A percentile compares a stretch with the other conserved stretches of the same genome.
Conservation (phyloP, 257 asterid genomes). For the Anisodus tanguticus region DNA sequence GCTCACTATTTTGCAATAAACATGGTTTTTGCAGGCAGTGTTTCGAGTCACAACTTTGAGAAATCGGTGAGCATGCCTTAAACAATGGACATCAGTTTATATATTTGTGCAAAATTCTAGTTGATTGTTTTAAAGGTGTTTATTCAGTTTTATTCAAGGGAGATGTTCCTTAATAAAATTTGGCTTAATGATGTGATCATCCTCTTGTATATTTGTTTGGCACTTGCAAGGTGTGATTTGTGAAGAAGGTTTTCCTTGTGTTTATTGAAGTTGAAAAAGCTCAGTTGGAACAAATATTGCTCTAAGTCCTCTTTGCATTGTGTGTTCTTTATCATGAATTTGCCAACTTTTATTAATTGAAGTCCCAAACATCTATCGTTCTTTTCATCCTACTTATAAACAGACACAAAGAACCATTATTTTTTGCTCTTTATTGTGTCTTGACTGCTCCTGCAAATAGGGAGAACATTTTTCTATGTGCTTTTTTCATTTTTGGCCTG, state of each 20-base stretch:
- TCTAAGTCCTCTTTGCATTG: background rate
- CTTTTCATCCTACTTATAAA: background rate
- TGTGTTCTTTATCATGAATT: background rate
- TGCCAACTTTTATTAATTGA: background rate
- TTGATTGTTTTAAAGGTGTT: background rate
- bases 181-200: background rate
- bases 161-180: background rate
- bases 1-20: conserved; percentile 12
- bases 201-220: background rate
- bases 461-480: background rate
- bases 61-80: conserved; percentile 62
- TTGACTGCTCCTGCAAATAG: background rate
- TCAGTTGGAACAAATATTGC: background rate
- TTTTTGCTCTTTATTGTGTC: background rate
- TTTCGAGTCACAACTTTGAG: conserved; percentile 59
- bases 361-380: background rate
- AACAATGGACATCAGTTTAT: background rate
- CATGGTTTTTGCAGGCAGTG: conserved; percentile 62
- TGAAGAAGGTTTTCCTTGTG: background rate
- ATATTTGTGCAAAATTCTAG: background rate
- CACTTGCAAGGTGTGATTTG: background rate
- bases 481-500: no score
- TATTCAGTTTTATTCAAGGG: background rate
- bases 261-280: background rate
- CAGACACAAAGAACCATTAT: background rate